phyloP scores from a whole-genome alignment of 768 basidiomycete genomes.

The Pleurotus platypus region DNA sequence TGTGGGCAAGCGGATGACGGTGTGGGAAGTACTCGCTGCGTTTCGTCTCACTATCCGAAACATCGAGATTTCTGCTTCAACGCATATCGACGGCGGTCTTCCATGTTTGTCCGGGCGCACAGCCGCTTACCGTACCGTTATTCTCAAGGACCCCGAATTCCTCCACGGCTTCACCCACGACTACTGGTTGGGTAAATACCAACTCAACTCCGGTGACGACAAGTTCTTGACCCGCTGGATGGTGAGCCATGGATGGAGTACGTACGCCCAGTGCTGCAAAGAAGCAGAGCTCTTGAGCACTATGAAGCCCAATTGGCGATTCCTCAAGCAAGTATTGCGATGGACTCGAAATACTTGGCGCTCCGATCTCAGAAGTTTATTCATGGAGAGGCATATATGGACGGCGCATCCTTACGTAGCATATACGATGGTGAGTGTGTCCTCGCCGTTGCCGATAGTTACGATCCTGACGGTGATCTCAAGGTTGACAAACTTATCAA shows the following conservation, averaged over 20 bases:
- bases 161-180: slow-evolving; percentile 92
- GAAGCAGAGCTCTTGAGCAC: slow-evolving; percentile 85
- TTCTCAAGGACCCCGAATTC: slow-evolving; percentile 93
- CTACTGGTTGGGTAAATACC: slow-evolving; percentile 91
- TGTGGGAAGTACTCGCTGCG: slow-evolving; percentile 94
- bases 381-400: slow-evolving; percentile 88
- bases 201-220: slow-evolving; percentile 91
- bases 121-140: slow-evolving; percentile 90
- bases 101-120: slow-evolving; percentile 92
- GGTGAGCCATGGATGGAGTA: slow-evolving; percentile 93
- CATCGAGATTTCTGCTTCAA: slow-evolving; percentile 86
- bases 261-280: slow-evolving; percentile 86
- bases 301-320: slow-evolving; percentile 97
- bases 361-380: slow-evolving; percentile 82
- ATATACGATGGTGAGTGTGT: slow-evolving; percentile 81
- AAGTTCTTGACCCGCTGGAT: slow-evolving; percentile 96
- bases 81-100: slow-evolving; percentile 90
- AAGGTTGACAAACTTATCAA: slow-evolving; percentile 85
- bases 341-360: slow-evolving; percentile 97
- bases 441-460: slow-evolving; percentile 36
- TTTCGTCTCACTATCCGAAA: slow-evolving; percentile 92
- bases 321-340: slow-evolving; percentile 88
- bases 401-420: slow-evolving; percentile 88
- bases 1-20: slow-evolving; percentile 74
- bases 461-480: slow-evolving; percentile 5